These are phyloP conservation scores for Plantago major DNA, from an alignment of 257 asterid genomes.

Conservation along the genomic window DNA sequence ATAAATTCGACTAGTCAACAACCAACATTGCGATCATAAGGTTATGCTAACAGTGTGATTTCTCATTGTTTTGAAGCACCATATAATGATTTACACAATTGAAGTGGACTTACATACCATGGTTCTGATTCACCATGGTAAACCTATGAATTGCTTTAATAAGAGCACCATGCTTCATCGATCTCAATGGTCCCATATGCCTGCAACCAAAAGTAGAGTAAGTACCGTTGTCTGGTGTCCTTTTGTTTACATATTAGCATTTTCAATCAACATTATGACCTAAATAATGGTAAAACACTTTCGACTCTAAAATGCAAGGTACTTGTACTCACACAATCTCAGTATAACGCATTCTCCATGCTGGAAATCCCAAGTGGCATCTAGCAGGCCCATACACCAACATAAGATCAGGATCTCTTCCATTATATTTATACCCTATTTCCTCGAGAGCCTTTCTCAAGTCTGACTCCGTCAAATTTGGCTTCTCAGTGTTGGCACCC, in stretches of 20 bases:
- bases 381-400: slow-evolving; percentile 83
- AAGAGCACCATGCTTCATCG: slow-evolving; percentile 68
- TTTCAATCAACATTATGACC: background rate
- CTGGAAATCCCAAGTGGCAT: slow-evolving; percentile 92
- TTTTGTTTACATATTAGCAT: background rate
- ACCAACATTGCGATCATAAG: slow-evolving; percentile 6
- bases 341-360: slow-evolving; percentile 95
- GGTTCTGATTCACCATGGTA: slow-evolving; percentile 79
- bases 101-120: slow-evolving; percentile 33
- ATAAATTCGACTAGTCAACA: slow-evolving; percentile 10
- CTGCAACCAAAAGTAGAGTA: slow-evolving; percentile 27
- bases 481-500: slow-evolving; percentile 32
- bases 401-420: slow-evolving; percentile 76
- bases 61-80: background rate
- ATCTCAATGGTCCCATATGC: slow-evolving; percentile 61
- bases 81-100: background rate
- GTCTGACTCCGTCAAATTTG: slow-evolving; percentile 61
- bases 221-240: background rate
- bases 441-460: slow-evolving; percentile 62
- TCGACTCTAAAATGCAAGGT: background rate
- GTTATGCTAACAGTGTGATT: background rate
- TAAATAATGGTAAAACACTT: too few species aligned
- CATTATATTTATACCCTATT: slow-evolving; percentile 66
- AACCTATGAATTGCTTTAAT: slow-evolving; percentile 67
- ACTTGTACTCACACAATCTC: slow-evolving; percentile 78